phyloP scores from a whole-genome alignment of 805 yeast genomes.

The Yamadazyma scolyti region DNA sequence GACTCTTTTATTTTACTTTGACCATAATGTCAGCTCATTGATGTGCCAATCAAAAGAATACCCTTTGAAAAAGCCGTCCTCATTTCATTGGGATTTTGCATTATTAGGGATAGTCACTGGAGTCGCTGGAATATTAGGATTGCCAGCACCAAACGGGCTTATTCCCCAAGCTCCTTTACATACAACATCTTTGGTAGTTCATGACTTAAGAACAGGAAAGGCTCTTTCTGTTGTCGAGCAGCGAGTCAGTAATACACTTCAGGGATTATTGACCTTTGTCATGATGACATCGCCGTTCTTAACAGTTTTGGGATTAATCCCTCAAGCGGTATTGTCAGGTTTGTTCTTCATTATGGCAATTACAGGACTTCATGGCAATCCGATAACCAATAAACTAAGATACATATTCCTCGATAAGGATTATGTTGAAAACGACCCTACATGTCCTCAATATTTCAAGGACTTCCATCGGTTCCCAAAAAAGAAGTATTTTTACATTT shows the following conservation, averaged over 20 bases:
- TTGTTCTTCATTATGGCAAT: conserved; percentile 92
- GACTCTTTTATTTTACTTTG: conserved; percentile 86
- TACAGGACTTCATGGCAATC: conserved; percentile 67
- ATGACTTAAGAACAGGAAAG: conserved; percentile 32
- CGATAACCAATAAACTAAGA: conserved; percentile 57
- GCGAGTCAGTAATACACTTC: conserved; percentile 76
- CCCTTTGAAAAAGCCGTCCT: conserved; percentile 79
- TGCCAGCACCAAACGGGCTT: conserved; percentile 95
- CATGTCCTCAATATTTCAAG: conserved; percentile 32
- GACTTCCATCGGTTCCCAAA: conserved; percentile 24
- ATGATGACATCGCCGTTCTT: conserved; percentile 89
- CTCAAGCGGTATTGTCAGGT: conserved; percentile 92
- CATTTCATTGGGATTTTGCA: conserved; percentile 91
- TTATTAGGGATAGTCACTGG: conserved; percentile 86
- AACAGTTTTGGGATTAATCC: conserved; percentile 75
- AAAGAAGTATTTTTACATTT: conserved; percentile 51
- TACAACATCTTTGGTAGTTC: conserved; percentile 69
- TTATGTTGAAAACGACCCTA: conserved; percentile 31
- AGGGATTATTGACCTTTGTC: conserved; percentile 79
- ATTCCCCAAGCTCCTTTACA: conserved; percentile 98
- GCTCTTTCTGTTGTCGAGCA: conserved; percentile 78
- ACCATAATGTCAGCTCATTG: conserved; percentile 89
- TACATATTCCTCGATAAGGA: conserved; percentile 58
- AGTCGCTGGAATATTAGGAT: conserved; percentile 78
- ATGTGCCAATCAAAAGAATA: conserved; percentile 86